phyloP scores from a whole-genome alignment of 2,329 filamentous ascomycete species.

The Alternaria conjuncta region DNA sequence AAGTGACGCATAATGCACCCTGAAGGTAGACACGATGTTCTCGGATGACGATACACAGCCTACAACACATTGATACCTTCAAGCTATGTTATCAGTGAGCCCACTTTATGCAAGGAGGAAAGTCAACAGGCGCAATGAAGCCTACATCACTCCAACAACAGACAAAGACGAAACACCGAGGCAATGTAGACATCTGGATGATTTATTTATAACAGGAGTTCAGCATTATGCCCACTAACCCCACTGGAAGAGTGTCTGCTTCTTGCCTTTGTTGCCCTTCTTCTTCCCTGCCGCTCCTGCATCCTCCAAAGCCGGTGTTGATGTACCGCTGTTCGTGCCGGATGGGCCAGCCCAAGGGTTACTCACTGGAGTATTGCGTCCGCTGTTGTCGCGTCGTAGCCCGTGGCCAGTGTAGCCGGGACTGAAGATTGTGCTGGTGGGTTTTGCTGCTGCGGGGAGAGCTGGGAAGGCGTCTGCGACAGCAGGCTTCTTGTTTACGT shows the following conservation, averaged over 20 bases:
- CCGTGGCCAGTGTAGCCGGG: constrained; percentile 57
- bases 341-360: constrained; percentile 50
- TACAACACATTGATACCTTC: background rate
- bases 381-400: constrained; percentile 52
- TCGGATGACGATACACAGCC: background rate
- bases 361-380: constrained; percentile 44
- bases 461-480: constrained; percentile 76
- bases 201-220: background rate
- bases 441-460: constrained; percentile 77
- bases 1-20: background rate
- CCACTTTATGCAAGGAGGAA: background rate
- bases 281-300: constrained; percentile 46
- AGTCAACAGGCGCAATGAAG: background rate
- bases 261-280: constrained; percentile 58
- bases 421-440: constrained; percentile 61
- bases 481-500: constrained; percentile 32
- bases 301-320: constrained; percentile 33
- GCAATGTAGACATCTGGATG: background rate
- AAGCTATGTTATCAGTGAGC: background rate
- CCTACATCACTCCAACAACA: background rate
- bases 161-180: background rate
- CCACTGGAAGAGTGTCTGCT: constrained; percentile 60
- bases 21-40: background rate
- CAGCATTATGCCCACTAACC: constrained; percentile 36
- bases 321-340: constrained; percentile 33